These are phyloP conservation scores for Solanum pinnatisectum DNA, from an alignment of 257 asterid species.

Conservation along the genomic window DNA sequence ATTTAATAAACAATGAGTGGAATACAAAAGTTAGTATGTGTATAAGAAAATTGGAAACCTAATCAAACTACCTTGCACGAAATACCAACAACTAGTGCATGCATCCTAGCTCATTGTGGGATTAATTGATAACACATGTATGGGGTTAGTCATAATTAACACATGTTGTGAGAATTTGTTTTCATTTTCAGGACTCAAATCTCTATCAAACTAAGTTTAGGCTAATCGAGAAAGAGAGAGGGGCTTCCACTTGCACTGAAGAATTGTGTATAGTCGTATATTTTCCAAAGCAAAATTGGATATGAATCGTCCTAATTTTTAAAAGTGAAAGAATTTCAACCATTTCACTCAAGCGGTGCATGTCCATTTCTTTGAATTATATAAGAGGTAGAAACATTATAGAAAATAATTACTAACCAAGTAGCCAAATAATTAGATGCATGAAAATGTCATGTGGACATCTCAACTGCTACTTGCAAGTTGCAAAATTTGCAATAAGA, in stretches of 20 bases:
- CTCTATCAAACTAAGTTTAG: neutral
- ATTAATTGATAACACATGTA: neutral
- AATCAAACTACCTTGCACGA: neutral
- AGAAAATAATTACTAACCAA: neutral
- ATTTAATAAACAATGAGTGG: neutral
- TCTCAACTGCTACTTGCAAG: neutral
- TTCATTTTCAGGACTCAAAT: neutral
- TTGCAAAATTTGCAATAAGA: neutral
- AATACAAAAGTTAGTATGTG: neutral
- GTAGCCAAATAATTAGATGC: neutral
- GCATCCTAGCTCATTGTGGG: neutral
- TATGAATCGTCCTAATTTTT: neutral
- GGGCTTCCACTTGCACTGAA: neutral
- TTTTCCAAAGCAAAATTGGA: neutral
- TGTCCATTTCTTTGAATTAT: neutral
- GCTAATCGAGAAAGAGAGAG: neutral
- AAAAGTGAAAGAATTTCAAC: too few relatives aligned
- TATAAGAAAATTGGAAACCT: neutral
- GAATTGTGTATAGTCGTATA: neutral
- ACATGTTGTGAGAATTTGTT: neutral
- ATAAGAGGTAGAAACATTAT: neutral
- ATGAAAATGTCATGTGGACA: neutral
- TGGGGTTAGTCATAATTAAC: neutral
- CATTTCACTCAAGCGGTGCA: too few relatives aligned
- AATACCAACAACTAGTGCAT: neutral